Percentiles rank a stretch among this genome's conserved stretches.
Conservation (phyloP, 192 early-diverging fungal species). For the Diversispora epigaea region DNA sequence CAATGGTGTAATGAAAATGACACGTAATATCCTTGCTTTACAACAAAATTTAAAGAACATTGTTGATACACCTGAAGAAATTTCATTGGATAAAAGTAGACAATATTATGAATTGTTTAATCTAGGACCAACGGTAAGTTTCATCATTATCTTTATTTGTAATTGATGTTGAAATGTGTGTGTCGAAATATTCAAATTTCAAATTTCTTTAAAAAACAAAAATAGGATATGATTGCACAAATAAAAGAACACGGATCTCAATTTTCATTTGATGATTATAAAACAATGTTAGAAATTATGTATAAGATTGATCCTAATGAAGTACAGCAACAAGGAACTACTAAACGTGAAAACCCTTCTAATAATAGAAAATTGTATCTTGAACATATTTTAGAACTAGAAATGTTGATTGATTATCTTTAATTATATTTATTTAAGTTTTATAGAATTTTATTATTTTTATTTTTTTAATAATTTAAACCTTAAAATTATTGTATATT, state of each 20-base stretch:
- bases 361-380: slow-evolving; percentile 34
- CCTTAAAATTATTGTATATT: no score
- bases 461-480: no score
- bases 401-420: slow-evolving; percentile 40
- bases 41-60: slow-evolving; percentile 90
- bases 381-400: slow-evolving; percentile 46
- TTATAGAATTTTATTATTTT: not conserved
- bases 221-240: slow-evolving; percentile 58
- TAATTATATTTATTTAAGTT: not conserved
- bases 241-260: slow-evolving; percentile 55
- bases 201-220: slow-evolving; percentile 25
- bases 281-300: slow-evolving; percentile 69
- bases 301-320: slow-evolving; percentile 44
- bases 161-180: not conserved
- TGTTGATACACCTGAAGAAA: slow-evolving; percentile 57
- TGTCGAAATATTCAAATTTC: not conserved
- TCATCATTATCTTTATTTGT: not conserved
- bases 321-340: not conserved
- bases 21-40: slow-evolving; percentile 79
- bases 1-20: slow-evolving; percentile 73
- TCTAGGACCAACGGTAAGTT: slow-evolving; percentile 50
- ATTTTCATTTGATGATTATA: slow-evolving; percentile 84
- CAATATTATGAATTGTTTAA: slow-evolving; percentile 76
- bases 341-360: slow-evolving; percentile 9
- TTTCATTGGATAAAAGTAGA: slow-evolving; percentile 66